These are phyloP conservation scores for Colletotrichum magnum DNA, from an alignment of 2,329 filamentous ascomycete species.

Conservation along the genomic window DNA sequence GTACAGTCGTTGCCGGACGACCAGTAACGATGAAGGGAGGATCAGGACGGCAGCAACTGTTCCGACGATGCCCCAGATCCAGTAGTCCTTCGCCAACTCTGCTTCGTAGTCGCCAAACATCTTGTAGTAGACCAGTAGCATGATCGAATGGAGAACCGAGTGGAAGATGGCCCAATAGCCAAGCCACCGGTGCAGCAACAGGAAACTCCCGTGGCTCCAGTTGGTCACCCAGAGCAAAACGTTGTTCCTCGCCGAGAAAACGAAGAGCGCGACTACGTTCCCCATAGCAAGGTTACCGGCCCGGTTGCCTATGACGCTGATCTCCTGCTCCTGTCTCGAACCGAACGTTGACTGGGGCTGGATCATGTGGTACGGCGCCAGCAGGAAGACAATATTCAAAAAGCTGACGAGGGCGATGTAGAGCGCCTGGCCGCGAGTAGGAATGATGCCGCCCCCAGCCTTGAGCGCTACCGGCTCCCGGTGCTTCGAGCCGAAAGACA, in stretches of 20 bases:
- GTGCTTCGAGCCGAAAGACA: not conserved
- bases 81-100: constrained; percentile 50
- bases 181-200: constrained; percentile 61
- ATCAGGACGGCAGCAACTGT: constrained; percentile 51
- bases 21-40: constrained; percentile 47
- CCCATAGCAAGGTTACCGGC: constrained; percentile 52
- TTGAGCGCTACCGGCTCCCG: constrained; percentile 46
- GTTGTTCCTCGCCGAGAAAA: constrained; percentile 59
- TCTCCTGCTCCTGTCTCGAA: constrained; percentile 40
- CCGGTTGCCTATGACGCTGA: constrained; percentile 49
- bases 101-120: constrained; percentile 45
- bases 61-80: constrained; percentile 58
- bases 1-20: constrained; percentile 51
- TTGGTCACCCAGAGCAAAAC: constrained; percentile 57
- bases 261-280: constrained; percentile 51
- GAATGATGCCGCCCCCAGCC: constrained; percentile 52
- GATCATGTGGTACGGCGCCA: constrained; percentile 42
- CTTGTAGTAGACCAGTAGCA: constrained; percentile 50
- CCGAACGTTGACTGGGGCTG: constrained; percentile 44
- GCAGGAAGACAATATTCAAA: constrained; percentile 48
- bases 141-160: constrained; percentile 56
- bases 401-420: constrained; percentile 51
- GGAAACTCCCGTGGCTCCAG: constrained; percentile 59
- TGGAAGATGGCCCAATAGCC: constrained; percentile 57
- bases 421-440: constrained; percentile 52